Evolutionary conservation across 1,284 basidiomycete genomes (phyloP).

Genomic region (Boletus semigastroideus): DNA sequence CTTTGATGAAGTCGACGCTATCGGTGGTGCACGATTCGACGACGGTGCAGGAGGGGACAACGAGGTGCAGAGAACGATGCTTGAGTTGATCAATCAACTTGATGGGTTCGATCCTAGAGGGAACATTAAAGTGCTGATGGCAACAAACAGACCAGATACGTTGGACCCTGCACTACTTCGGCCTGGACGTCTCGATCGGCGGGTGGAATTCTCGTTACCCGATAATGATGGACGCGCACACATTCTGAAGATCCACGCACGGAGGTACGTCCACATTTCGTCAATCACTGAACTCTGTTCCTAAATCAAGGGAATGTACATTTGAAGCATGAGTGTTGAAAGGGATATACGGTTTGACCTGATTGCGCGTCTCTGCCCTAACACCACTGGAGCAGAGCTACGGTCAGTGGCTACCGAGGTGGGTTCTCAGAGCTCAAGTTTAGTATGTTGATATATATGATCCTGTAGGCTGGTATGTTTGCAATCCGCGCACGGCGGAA

Average conservation of each 20-base stretch:
- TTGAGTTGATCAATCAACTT: conserved; percentile 98
- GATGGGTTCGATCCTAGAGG: conserved; percentile 99
- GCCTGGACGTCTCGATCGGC: conserved; percentile 93
- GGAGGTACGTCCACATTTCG: conserved; percentile 53
- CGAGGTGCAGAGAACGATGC: conserved; percentile 99
- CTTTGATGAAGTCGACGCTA: conserved; percentile 98
- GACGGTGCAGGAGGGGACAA: conserved; percentile 99
- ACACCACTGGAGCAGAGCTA: conserved; percentile 96
- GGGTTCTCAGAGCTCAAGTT: conserved; percentile 20
- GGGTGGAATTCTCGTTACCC: conserved; percentile 94
- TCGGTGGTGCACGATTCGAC: conserved; percentile 98
- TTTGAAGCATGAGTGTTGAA: conserved; percentile 91
- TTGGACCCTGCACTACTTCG: conserved; percentile 96
- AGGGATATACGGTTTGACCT: conserved; percentile 97
- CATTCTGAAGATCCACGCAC: conserved; percentile 95
- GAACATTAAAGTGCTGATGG: conserved; percentile 99
- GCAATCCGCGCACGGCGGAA: conserved; percentile 96
- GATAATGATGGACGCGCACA: conserved; percentile 97
- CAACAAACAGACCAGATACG: conserved; percentile 98
- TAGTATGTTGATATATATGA: neutral
- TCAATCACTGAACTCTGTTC: conserved; percentile 2
- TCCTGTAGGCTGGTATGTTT: conserved; percentile 91
- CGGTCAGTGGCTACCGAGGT: conserved; percentile 96
- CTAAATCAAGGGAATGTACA: neutral
- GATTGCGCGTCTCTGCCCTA: conserved; percentile 95